Percentiles rank a stretch among this genome's conserved stretches.
These are phyloP conservation scores for Ceratocystis smalleyi DNA, from an alignment of 2,329 filamentous ascomycete genomes.

Conservation along the genomic window DNA sequence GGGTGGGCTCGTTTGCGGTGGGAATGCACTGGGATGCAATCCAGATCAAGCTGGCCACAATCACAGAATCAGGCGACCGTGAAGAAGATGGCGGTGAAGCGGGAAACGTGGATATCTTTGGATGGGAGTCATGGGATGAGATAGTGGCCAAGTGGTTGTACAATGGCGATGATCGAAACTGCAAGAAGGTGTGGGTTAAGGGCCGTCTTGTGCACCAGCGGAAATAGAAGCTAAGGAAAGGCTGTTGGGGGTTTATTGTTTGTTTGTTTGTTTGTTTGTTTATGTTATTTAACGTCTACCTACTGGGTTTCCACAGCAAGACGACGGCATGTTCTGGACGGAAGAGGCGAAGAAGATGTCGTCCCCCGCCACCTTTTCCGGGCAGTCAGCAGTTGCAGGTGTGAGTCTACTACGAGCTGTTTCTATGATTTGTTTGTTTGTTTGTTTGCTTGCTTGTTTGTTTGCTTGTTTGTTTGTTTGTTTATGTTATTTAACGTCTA, in stretches of 20 bases:
- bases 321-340: too few relatives aligned
- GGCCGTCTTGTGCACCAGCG: constrained; percentile 62
- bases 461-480: too few relatives aligned
- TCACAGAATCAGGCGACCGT: constrained; percentile 29
- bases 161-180: constrained; percentile 84
- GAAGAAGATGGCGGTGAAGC: constrained; percentile 24
- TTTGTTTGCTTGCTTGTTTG: too few relatives aligned
- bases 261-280: background rate
- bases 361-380: too few relatives aligned
- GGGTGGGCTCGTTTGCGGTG: constrained; percentile 65
- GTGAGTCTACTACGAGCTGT: too few relatives aligned
- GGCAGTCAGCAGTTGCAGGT: too few relatives aligned
- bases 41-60: constrained; percentile 48
- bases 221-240: background rate
- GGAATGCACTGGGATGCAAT: constrained; percentile 90
- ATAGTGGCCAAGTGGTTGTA: constrained; percentile 87
- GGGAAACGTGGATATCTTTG: constrained; percentile 74
- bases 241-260: too few relatives aligned
- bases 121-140: constrained; percentile 79
- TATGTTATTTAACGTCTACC: too few relatives aligned
- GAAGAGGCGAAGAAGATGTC: too few relatives aligned
- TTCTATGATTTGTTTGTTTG: too few relatives aligned
- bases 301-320: too few relatives aligned
- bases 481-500: too few relatives aligned
- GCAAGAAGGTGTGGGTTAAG: constrained; percentile 73